These are phyloP conservation scores for Russula ochroleuca DNA, from an alignment of 768 basidiomycete species.

Conservation along the genomic window DNA sequence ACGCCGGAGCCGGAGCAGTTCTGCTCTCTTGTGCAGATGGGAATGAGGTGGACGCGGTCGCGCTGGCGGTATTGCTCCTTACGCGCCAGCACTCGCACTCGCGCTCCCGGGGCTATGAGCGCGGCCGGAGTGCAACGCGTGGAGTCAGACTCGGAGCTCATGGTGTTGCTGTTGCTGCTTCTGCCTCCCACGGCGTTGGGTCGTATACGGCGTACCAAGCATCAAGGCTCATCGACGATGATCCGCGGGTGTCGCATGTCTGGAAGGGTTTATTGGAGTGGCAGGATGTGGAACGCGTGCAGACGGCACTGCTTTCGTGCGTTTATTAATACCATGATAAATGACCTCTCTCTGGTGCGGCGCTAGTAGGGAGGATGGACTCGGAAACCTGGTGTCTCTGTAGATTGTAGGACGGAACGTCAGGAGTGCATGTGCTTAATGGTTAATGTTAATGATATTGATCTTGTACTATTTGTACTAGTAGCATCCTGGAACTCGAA, in stretches of 20 bases:
- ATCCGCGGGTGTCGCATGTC: not conserved
- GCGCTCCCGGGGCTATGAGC: not conserved
- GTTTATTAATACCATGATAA: not conserved
- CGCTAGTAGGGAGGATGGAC: not conserved
- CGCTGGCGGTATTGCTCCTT: constrained; percentile 7
- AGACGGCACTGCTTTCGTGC: not conserved
- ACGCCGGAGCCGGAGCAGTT: not conserved
- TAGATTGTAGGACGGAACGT: not conserved
- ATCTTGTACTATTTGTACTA: no score
- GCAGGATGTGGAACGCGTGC: constrained; percentile 19
- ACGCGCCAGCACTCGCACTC: not conserved
- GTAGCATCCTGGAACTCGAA: no score
- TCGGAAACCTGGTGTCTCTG: not conserved
- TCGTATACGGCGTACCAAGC: not conserved
- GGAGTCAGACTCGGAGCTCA: not conserved
- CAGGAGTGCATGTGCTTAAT: no score
- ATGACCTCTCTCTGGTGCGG: not conserved
- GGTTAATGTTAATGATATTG: no score
- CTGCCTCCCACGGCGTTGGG: not conserved
- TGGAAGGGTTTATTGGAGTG: constrained; percentile 18
- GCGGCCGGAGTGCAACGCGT: not conserved
- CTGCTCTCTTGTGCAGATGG: constrained; percentile 7
- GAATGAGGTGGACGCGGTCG: constrained; percentile 14
- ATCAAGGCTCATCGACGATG: not conserved
- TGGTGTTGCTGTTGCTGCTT: no score